Base-by-base conservation (phyloP, 352 stramenopile genomes). In the Phytophthora meadii region DNA sequence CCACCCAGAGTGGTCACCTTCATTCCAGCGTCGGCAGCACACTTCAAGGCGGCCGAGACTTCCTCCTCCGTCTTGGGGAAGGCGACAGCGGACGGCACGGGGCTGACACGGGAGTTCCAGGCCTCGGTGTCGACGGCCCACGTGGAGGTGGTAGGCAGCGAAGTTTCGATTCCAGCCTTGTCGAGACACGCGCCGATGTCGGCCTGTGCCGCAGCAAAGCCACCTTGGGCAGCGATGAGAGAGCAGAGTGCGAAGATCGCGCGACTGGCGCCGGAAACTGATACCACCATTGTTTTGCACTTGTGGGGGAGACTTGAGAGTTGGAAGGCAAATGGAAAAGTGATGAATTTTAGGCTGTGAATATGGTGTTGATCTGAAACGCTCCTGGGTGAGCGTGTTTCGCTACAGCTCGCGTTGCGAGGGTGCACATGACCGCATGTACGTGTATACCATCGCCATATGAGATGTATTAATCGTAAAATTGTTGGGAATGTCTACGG, bases 1-100 rank as follows among this genome's bases (percentile, higher is more conserved):
- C 62, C 62, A 41, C 62, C 62, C 11, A 72, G 52, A 4, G 65
- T 72, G 17, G 65, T 68, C 46, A 72, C 65, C 46, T 72, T 72
- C n/a, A 68, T 28, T 22, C 58, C 58, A 22, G 39, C 40, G 37
- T 55, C 17, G 47, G 65, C 65, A 8, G 65, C 65, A n/a, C 65
- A 72, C 27, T 67, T 68, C 5, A 70, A 30, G 5, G 58, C 40
- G 17, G 58, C 48, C 1, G 58, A 66, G 9, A 66, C 48, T 11
- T 54, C 58, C 39, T 64, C 24, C 27, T 69, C 61, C 1, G 15
- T 64, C 39, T 57, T 69, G 8, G 61, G 61, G 58, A 57, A 69
- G 39, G 61, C 61, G 17, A 69, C 61, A 25, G 47, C 45, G 10
- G 61, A 69, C 47, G 61, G 61, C 28, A 48, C 37, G 11, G 64